phyloP scores from a whole-genome alignment of 2,329 filamentous ascomycete genomes.

The Fusarium mundagurra region DNA sequence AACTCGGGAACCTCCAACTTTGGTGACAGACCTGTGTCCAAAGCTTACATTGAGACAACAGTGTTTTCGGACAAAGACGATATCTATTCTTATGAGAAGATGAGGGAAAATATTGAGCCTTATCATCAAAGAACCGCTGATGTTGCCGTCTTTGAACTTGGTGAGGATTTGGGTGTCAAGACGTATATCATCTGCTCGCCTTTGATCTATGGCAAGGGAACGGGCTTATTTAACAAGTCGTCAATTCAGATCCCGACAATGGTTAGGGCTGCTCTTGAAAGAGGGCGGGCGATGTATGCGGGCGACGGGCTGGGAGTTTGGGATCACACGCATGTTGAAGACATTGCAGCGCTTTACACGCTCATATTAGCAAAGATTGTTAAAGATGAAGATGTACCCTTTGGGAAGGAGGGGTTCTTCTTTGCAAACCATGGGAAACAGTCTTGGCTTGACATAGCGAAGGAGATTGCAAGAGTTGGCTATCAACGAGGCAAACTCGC shows the following conservation, averaged over 20 bases:
- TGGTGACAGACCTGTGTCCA: neutral
- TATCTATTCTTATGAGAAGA: constrained; percentile 3
- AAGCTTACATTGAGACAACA: neutral
- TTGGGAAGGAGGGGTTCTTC: neutral
- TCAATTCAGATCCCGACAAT: constrained; percentile 8
- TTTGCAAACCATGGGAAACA: neutral
- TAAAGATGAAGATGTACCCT: neutral
- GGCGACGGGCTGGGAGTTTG: neutral
- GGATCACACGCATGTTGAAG: constrained; percentile 6
- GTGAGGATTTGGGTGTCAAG: neutral
- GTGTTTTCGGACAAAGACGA: constrained; percentile 1
- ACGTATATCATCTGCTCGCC: constrained; percentile 13
- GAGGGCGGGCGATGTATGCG: neutral
- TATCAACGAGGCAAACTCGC: neutral
- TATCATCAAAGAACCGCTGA: constrained; percentile 14
- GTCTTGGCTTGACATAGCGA: neutral
- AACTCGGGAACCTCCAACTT: constrained; percentile 14
- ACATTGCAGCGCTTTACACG: neutral
- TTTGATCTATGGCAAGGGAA: constrained; percentile 1
- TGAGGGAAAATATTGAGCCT: neutral
- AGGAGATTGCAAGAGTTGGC: constrained; percentile 1
- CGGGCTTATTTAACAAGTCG: constrained; percentile 3
- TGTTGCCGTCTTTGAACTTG: neutral
- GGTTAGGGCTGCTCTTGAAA: neutral
- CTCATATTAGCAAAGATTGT: neutral